phyloP scores from a whole-genome alignment of 164 flowering plant species.

The Nymphaea colorata region DNA sequence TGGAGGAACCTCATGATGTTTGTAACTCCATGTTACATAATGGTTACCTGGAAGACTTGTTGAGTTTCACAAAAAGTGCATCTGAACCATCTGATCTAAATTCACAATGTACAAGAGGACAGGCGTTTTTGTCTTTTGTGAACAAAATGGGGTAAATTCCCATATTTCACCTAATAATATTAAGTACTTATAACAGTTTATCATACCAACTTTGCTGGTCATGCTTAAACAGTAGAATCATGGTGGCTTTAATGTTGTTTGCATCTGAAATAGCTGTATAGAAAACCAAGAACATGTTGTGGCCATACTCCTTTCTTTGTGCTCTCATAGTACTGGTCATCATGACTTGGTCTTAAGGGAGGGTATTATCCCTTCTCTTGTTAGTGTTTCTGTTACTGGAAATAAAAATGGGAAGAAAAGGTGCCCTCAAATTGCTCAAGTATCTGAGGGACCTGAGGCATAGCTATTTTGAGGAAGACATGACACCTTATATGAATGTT shows the following conservation, averaged over 20 bases:
- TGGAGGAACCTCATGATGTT: conserved; percentile 23
- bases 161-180: neutral
- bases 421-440: conserved; percentile 50
- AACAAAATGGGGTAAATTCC: conserved; percentile 42
- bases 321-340: conserved; percentile 41
- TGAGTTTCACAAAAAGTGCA: conserved; percentile 42
- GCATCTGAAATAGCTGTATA: neutral
- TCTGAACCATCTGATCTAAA: conserved; percentile 22
- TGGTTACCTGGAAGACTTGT: conserved; percentile 32
- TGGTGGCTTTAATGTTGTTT: too few species aligned
- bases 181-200: too few species aligned
- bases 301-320: conserved; percentile 44
- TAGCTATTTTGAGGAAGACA: conserved; percentile 14
- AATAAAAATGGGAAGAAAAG: conserved; percentile 32
- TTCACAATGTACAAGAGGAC: conserved; percentile 39
- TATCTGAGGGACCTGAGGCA: conserved; percentile 28
- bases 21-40: conserved; percentile 18
- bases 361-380: conserved; percentile 51
- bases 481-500: conserved; percentile 4
- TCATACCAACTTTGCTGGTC: too few species aligned
- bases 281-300: conserved; percentile 68
- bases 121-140: conserved; percentile 29
- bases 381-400: conserved; percentile 44
- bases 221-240: too few species aligned
- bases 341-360: conserved; percentile 59